phyloP scores from a whole-genome alignment of 2,329 filamentous ascomycete genomes.

The Neophaeococcomyces aloes region DNA sequence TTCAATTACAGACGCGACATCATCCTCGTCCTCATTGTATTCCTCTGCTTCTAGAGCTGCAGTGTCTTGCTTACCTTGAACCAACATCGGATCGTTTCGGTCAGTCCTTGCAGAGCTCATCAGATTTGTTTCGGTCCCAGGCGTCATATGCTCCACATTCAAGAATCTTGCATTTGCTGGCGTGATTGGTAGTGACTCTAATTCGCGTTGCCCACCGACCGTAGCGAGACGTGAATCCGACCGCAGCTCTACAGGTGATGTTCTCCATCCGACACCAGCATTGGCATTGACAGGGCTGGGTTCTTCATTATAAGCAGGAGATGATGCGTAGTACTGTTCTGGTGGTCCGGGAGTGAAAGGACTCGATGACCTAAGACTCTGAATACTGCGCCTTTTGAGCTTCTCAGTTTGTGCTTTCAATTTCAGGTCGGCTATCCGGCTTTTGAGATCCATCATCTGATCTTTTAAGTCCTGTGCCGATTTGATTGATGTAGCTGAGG shows the following conservation, averaged over 20 bases:
- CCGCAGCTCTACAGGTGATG: not conserved
- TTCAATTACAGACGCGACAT: conserved; percentile 12
- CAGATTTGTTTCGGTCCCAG: conserved; percentile 12
- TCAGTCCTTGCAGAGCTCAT: conserved; percentile 19
- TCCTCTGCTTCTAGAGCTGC: not conserved
- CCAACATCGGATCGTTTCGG: conserved; percentile 15
- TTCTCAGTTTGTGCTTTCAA: conserved; percentile 70
- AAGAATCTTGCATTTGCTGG: conserved; percentile 14
- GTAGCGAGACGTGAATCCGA: not conserved
- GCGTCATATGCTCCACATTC: conserved; percentile 13
- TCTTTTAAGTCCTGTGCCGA: conserved; percentile 52
- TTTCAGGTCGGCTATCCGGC: conserved; percentile 69
- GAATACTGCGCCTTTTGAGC: conserved; percentile 63
- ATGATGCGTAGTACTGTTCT: conserved; percentile 45
- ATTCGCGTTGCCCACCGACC: not conserved
- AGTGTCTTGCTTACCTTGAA: not conserved
- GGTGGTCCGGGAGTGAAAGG: conserved; percentile 61
- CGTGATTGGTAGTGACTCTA: conserved; percentile 4
- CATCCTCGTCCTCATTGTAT: not conserved
- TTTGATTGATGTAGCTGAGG: conserved; percentile 14
- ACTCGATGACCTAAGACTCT: conserved; percentile 63
- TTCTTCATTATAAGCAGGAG: conserved; percentile 28
- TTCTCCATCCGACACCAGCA: conserved; percentile 26
- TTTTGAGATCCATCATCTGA: conserved; percentile 76
- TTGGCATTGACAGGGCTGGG: conserved; percentile 28